Conservation (phyloP, 2,329 filamentous ascomycete species). For the Fusarium sulawesiense region DNA sequence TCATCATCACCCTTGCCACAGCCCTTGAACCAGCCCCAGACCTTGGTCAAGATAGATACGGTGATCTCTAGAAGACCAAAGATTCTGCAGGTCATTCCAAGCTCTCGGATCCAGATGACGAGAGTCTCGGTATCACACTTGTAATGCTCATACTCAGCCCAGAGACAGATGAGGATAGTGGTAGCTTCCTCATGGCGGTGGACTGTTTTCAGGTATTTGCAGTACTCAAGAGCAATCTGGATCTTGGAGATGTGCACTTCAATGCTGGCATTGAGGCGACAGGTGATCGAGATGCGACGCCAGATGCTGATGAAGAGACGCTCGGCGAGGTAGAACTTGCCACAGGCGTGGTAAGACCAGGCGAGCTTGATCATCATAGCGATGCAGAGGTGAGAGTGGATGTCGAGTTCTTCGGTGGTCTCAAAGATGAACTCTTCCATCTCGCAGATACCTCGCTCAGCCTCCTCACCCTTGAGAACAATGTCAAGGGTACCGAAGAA, state of each 20-base stretch:
- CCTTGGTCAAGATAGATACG: conserved; percentile 51
- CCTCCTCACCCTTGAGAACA: conserved; percentile 46
- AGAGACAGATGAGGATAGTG: conserved; percentile 55
- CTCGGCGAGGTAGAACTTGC: conserved; percentile 51
- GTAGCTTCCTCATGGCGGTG: conserved; percentile 52
- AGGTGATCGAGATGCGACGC: conserved; percentile 52
- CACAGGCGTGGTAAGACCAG: conserved; percentile 49
- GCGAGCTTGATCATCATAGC: conserved; percentile 52
- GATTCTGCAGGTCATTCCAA: conserved; percentile 49
- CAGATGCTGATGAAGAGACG: conserved; percentile 55
- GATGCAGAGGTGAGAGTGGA: conserved; percentile 50
- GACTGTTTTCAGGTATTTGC: conserved; percentile 49
- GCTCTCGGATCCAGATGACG: conserved; percentile 51
- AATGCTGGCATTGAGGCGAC: conserved; percentile 45
- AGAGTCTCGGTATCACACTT: conserved; percentile 49
- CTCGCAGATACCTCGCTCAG: conserved; percentile 45
- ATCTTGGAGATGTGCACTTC: conserved; percentile 54
- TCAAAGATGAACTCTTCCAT: conserved; percentile 52
- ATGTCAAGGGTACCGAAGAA: conserved; percentile 52
- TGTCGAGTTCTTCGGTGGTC: conserved; percentile 50
- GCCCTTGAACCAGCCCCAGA: conserved; percentile 55
- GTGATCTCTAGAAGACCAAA: conserved; percentile 52
- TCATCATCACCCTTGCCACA: conserved; percentile 48
- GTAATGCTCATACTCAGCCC: conserved; percentile 55
- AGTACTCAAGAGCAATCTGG: conserved; percentile 54